Evolutionary conservation across 192 early-diverging fungal species (phyloP).

Genomic region (Backusella liffmaniae): DNA sequence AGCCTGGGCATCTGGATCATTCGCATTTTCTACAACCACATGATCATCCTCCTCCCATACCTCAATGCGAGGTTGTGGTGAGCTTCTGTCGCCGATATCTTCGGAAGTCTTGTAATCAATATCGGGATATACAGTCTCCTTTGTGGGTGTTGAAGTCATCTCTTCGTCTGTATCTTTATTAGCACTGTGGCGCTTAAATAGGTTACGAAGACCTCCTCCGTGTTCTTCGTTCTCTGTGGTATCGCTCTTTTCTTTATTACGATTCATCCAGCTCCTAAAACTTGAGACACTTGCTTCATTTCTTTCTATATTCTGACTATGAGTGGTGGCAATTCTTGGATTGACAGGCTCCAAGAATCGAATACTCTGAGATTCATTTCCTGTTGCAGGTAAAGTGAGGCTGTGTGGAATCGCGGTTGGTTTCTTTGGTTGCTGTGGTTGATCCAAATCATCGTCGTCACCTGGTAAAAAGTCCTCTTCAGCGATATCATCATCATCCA

Average conservation of each 20-base stretch:
- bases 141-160: background rate
- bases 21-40: conserved; percentile 20
- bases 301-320: background rate
- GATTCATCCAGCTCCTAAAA: conserved; percentile 13
- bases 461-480: conserved; percentile 35
- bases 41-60: conserved; percentile 28
- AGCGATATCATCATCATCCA: conserved; percentile 17
- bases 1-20: background rate
- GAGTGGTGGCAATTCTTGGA: conserved; percentile 11
- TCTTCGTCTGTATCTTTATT: background rate
- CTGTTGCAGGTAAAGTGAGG: conserved; percentile 12
- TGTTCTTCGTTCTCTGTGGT: background rate
- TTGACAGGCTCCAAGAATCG: conserved; percentile 40
- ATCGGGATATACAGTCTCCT: background rate
- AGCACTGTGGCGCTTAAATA: background rate
- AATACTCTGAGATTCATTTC: conserved; percentile 29
- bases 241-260: conserved; percentile 4
- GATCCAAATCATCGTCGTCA: conserved; percentile 19
- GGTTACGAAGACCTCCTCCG: background rate
- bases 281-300: conserved; percentile 16
- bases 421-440: background rate
- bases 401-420: background rate
- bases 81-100: background rate
- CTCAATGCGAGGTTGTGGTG: conserved; percentile 9
- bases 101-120: background rate